Conservation (phyloP, 2,329 filamentous ascomycete species). For the Exutisphaerella laricina region DNA sequence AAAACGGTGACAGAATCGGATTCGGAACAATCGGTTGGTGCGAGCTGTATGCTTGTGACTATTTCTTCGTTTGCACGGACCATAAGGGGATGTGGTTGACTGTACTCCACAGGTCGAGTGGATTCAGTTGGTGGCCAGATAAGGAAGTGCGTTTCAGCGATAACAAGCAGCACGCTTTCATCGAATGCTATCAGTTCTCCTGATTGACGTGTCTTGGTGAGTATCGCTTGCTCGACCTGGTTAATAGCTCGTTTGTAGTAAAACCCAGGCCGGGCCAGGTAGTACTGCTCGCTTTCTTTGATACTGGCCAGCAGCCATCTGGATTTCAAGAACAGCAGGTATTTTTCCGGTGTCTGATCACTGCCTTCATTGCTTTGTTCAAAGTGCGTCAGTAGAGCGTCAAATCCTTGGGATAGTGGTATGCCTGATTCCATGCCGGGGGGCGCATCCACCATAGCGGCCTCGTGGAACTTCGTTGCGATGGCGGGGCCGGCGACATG, state of each 20-base stretch:
- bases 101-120: constrained; percentile 7
- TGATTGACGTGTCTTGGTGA: constrained; percentile 9
- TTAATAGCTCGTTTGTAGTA: constrained; percentile 23
- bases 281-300: constrained; percentile 14
- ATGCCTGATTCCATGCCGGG: constrained; percentile 6
- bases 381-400: constrained; percentile 18
- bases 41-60: constrained; percentile 13
- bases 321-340: constrained; percentile 22
- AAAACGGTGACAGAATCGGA: constrained; percentile 16
- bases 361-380: constrained; percentile 12
- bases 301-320: constrained; percentile 19
- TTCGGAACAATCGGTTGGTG: constrained; percentile 2
- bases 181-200: constrained; percentile 13
- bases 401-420: constrained; percentile 18
- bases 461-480: constrained; percentile 10
- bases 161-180: constrained; percentile 13
- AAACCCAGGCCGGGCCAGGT: constrained; percentile 16
- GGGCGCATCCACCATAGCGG: constrained; percentile 8
- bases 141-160: constrained; percentile 12
- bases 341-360: constrained; percentile 14
- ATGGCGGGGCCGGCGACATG: constrained; percentile 13
- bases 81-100: constrained; percentile 16
- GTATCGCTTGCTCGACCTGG: constrained; percentile 18
- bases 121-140: constrained; percentile 10
- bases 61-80: constrained; percentile 15